Percentiles rank a stretch among this genome's conserved stretches.
Conservation (phyloP, 2,329 filamentous ascomycete species). For the Xylariomycetidae sp. region DNA sequence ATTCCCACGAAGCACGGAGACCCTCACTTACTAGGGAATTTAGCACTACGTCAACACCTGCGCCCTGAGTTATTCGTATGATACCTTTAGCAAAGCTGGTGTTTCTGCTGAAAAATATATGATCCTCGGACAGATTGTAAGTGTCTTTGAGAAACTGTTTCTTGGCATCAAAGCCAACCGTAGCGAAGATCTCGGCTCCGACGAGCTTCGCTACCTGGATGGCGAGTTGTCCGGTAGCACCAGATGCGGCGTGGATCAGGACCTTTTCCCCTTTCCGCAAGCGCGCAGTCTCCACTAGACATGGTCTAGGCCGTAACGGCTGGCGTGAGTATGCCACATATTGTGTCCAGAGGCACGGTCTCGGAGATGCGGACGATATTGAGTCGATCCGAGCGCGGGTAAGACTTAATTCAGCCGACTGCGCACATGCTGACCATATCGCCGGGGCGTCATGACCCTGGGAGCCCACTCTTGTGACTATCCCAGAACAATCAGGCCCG, state of each 20-base stretch:
- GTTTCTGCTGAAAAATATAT: slow-evolving; percentile 10
- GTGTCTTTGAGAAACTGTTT: slow-evolving; percentile 1
- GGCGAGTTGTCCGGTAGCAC: slow-evolving; percentile 6
- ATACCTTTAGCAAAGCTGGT: slow-evolving; percentile 2
- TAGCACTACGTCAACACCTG: slow-evolving; percentile 21
- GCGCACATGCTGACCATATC: neutral
- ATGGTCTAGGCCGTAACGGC: slow-evolving; percentile 2
- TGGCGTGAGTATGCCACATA: neutral
- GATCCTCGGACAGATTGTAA: neutral
- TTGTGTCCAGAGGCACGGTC: neutral
- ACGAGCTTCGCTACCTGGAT: slow-evolving; percentile 5
- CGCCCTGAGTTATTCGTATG: neutral
- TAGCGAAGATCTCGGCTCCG: slow-evolving; percentile 8
- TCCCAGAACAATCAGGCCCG: slow-evolving; percentile 7
- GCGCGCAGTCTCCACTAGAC: neutral
- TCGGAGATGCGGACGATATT: neutral
- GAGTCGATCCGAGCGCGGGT: neutral
- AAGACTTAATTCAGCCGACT: slow-evolving; percentile 1
- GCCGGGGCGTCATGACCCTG: neutral
- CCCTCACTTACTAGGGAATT: slow-evolving; percentile 34
- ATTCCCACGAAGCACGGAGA: slow-evolving; percentile 34
- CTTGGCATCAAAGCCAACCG: slow-evolving; percentile 5
- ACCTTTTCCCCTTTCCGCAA: slow-evolving; percentile 3
- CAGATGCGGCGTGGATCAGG: slow-evolving; percentile 7
- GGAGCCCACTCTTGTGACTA: slow-evolving; percentile 2